A percentile compares a stretch with the other conserved stretches of the same genome.
phyloP scores from a whole-genome alignment of 257 asterid species.

The Datura wrightii region DNA sequence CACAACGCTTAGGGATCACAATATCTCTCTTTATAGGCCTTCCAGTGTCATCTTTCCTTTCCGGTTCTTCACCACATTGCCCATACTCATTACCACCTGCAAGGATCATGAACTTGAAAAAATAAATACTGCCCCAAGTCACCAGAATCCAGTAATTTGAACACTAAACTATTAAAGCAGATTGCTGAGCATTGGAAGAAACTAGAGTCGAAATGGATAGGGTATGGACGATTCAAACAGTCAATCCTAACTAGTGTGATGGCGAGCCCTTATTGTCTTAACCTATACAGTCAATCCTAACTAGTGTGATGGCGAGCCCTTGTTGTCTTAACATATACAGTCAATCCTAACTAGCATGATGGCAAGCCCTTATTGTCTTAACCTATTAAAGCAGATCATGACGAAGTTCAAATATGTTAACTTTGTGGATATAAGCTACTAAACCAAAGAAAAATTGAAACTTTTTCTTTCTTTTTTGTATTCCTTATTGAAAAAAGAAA shows the following conservation, averaged over 20 bases:
- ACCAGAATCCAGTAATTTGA: slow-evolving; percentile 19
- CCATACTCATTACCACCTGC: slow-evolving; percentile 99
- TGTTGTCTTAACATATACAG: not conserved
- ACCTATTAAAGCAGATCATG: not conserved
- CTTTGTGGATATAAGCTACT: not conserved
- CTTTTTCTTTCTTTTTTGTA: not conserved
- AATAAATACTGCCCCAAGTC: not conserved
- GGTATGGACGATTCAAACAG: not conserved
- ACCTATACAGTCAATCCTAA: not conserved
- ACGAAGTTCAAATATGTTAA: slow-evolving; percentile 14
- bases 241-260: not conserved
- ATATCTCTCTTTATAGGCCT: slow-evolving; percentile 92
- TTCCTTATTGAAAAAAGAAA: not conserved
- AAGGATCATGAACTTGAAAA: slow-evolving; percentile 28
- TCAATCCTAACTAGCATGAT: not conserved
- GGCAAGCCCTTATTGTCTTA: not conserved
- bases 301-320: not conserved
- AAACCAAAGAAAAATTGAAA: not conserved
- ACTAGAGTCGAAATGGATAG: not conserved
- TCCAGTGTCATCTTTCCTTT: slow-evolving; percentile 86
- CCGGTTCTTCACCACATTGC: slow-evolving; percentile 99
- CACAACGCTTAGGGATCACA: slow-evolving; percentile 89
- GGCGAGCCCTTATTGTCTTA: not conserved
- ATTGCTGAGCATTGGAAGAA: not conserved
- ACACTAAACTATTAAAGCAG: not conserved